Percentiles rank a stretch among this genome's conserved stretches.
These are phyloP conservation scores for Nemania serpens DNA, from an alignment of 2,329 filamentous ascomycete species.

Conservation along the genomic window DNA sequence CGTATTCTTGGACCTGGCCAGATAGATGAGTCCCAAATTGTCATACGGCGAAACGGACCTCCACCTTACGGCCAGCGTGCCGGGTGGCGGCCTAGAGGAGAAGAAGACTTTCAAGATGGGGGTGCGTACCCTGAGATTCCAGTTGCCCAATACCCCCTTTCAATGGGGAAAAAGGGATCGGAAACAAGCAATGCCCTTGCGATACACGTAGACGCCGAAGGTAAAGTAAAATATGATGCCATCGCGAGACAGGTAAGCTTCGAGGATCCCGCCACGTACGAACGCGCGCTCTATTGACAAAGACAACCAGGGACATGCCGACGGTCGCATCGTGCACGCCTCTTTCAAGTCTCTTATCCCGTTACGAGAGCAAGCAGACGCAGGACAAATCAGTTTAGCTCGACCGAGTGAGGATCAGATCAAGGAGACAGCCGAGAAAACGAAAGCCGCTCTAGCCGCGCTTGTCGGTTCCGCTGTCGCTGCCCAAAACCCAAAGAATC, in stretches of 20 bases:
- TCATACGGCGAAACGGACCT: slow-evolving; percentile 78
- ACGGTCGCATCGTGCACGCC: slow-evolving; percentile 84
- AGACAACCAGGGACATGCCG: slow-evolving; percentile 70
- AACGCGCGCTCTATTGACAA: slow-evolving; percentile 1
- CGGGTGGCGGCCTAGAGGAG: slow-evolving; percentile 86
- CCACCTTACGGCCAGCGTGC: slow-evolving; percentile 85
- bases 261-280: not conserved
- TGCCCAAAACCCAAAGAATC: slow-evolving; percentile 94
- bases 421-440: slow-evolving; percentile 81
- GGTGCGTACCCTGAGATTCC: slow-evolving; percentile 94
- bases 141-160: slow-evolving; percentile 91
- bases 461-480: slow-evolving; percentile 85
- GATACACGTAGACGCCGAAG: slow-evolving; percentile 88
- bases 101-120: slow-evolving; percentile 94
- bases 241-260: slow-evolving; percentile 68
- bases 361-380: slow-evolving; percentile 87
- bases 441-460: slow-evolving; percentile 80
- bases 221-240: slow-evolving; percentile 95
- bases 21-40: slow-evolving; percentile 83
- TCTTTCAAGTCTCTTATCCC: slow-evolving; percentile 98
- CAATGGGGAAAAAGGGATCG: slow-evolving; percentile 84
- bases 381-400: slow-evolving; percentile 86
- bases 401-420: slow-evolving; percentile 86
- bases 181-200: slow-evolving; percentile 83
- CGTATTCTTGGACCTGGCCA: slow-evolving; percentile 80